These are phyloP conservation scores for Sporodiniella umbellata DNA, from an alignment of 371 early-diverging fungal genomes.

Conservation along the genomic window DNA sequence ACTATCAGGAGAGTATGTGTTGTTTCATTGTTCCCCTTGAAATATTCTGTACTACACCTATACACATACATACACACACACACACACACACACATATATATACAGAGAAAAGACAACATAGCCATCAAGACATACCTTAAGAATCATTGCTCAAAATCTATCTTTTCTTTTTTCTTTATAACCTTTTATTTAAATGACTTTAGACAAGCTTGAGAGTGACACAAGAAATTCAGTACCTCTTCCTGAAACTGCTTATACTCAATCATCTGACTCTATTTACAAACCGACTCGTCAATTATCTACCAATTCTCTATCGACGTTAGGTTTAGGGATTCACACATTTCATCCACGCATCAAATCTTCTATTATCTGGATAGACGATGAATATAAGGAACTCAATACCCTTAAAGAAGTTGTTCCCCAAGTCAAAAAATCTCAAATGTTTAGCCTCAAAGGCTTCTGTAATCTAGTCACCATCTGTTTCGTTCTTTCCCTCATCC, in stretches of 20 bases:
- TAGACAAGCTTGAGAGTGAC: no score
- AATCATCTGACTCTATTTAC: background rate
- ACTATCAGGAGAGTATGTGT: no score
- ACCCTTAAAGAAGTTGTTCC: background rate
- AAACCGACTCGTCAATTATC: background rate
- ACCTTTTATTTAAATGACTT: no score
- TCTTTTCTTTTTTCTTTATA: no score
- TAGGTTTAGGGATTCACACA: background rate
- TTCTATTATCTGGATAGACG: constrained; percentile 23
- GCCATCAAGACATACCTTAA: no score
- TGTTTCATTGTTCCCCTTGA: no score
- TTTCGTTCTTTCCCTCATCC: constrained; percentile 11
- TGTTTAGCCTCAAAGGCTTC: constrained; percentile 4
- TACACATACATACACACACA: no score
- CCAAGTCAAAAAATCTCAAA: constrained; percentile 1
- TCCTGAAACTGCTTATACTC: background rate
- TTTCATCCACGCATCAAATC: constrained; percentile 8
- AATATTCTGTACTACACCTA: no score
- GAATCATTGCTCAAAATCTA: no score
- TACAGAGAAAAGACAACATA: no score
- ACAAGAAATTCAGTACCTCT: no score
- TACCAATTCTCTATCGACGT: background rate
- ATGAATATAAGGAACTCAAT: constrained; percentile 11
- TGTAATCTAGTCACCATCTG: constrained; percentile 15
- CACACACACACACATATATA: no score